Evolutionary conservation across 2,329 filamentous ascomycete genomes (phyloP).

Genomic region (Colletotrichum kahawae): DNA sequence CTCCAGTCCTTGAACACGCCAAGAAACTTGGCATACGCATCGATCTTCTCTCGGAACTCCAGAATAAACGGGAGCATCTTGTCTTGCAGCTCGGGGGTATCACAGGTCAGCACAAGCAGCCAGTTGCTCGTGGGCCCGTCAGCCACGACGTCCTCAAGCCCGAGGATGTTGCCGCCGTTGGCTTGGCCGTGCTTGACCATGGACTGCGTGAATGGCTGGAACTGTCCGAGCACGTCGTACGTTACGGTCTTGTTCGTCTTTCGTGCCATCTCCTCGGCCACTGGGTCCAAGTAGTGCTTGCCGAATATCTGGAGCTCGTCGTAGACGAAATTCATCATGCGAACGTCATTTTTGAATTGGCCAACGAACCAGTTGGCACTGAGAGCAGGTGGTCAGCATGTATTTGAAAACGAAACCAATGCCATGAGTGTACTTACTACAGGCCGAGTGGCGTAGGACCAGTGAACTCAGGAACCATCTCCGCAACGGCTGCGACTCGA

Average conservation of each 20-base stretch:
- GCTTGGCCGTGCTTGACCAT: slow-evolving; percentile 27
- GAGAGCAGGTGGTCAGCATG: neutral
- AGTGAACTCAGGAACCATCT: slow-evolving; percentile 35
- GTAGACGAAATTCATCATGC: slow-evolving; percentile 35
- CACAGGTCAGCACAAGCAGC: slow-evolving; percentile 43
- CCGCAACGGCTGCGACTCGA: slow-evolving; percentile 26
- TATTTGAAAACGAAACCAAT: neutral
- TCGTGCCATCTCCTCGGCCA: slow-evolving; percentile 29
- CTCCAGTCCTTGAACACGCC: slow-evolving; percentile 37
- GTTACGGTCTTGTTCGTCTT: slow-evolving; percentile 9
- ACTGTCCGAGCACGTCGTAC: slow-evolving; percentile 22
- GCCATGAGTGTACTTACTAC: slow-evolving; percentile 2
- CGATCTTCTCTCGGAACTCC: slow-evolving; percentile 66
- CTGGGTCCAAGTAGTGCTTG: slow-evolving; percentile 20
- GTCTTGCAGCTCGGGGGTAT: slow-evolving; percentile 37
- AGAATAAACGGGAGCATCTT: slow-evolving; percentile 46
- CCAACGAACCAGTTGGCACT: slow-evolving; percentile 38
- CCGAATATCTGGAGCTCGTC: slow-evolving; percentile 32
- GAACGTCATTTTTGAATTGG: slow-evolving; percentile 30
- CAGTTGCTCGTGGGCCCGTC: slow-evolving; percentile 40
- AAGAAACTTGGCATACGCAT: slow-evolving; percentile 29
- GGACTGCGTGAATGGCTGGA: slow-evolving; percentile 34
- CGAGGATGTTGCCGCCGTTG: slow-evolving; percentile 36
- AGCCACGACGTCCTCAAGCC: slow-evolving; percentile 36
- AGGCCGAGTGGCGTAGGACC: slow-evolving; percentile 35